Percentiles rank a stretch among this genome's conserved stretches.
Conservation (phyloP, 768 basidiomycete genomes). For the Pleurotus citrinopileatus region DNA sequence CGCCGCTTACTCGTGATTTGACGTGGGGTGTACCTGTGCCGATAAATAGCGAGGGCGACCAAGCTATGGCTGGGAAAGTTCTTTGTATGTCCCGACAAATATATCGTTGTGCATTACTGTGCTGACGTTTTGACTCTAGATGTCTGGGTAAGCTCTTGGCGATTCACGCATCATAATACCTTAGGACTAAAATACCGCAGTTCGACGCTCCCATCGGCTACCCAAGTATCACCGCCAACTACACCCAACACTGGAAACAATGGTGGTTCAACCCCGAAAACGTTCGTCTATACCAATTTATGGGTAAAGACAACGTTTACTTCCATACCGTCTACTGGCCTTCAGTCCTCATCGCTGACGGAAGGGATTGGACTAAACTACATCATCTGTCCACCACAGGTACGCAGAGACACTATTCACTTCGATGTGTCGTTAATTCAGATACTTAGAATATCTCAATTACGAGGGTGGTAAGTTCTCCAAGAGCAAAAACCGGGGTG, state of each 20-base stretch:
- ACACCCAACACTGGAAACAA: slow-evolving; percentile 90
- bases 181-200: slow-evolving; percentile 35
- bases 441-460: slow-evolving; percentile 81
- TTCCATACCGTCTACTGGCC: slow-evolving; percentile 98
- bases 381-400: slow-evolving; percentile 96
- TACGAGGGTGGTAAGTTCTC: slow-evolving; percentile 99
- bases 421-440: not conserved
- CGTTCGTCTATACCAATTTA: slow-evolving; percentile 94
- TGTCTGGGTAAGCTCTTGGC: slow-evolving; percentile 75
- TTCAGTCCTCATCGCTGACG: slow-evolving; percentile 84
- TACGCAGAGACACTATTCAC: slow-evolving; percentile 29
- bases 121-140: slow-evolving; percentile 41
- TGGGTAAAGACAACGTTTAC: slow-evolving; percentile 99
- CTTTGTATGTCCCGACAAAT: slow-evolving; percentile 79
- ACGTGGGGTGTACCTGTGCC: slow-evolving; percentile 97
- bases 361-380: slow-evolving; percentile 88
- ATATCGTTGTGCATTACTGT: slow-evolving; percentile 8
- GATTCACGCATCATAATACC: not conserved
- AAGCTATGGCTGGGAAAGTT: slow-evolving; percentile 92
- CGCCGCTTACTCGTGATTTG: slow-evolving; percentile 91
- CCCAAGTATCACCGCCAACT: slow-evolving; percentile 93
- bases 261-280: slow-evolving; percentile 97
- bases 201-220: slow-evolving; percentile 98
- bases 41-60: slow-evolving; percentile 65
- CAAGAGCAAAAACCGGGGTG: slow-evolving; percentile 94